Conservation (phyloP, 768 basidiomycete species). For the Suillus discolor region DNA sequence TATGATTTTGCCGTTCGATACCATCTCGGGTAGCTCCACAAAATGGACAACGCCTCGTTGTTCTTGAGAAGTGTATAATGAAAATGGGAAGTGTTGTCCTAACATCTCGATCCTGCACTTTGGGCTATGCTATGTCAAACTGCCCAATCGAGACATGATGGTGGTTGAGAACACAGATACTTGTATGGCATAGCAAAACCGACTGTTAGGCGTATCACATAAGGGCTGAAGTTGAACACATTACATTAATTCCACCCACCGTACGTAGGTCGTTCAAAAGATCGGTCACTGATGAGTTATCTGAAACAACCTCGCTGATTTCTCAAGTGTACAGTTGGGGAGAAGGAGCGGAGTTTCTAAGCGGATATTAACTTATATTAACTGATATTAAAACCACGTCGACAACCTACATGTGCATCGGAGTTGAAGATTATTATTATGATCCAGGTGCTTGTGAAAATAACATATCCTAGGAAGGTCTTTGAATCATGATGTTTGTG, state of each 20-base stretch:
- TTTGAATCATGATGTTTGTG: not conserved
- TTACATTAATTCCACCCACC: not conserved
- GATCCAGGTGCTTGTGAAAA: conserved; percentile 1
- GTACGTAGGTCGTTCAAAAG: not conserved
- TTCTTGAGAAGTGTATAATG: not conserved
- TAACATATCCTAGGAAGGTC: not conserved
- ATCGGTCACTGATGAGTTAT: not conserved
- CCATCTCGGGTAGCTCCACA: not conserved
- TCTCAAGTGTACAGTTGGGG: not conserved
- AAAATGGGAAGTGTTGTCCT: not conserved
- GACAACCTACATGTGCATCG: not conserved
- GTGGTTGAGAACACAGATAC: not conserved
- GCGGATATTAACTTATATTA: conserved; percentile 4
- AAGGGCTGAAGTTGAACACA: not conserved
- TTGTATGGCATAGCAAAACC: not conserved
- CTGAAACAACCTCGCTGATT: not conserved
- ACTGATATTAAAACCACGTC: not conserved
- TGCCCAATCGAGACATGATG: not conserved
- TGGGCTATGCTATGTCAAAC: not conserved
- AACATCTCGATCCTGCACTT: not conserved
- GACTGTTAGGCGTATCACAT: not conserved
- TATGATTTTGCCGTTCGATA: conserved; percentile 2
- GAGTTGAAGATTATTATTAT: not conserved
- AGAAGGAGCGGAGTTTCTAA: not conserved
- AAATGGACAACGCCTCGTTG: not conserved